A percentile compares a stretch with the other conserved stretches of the same genome.
Conservation (phyloP, 345 rosid species). For the Gossypium stocksii region DNA sequence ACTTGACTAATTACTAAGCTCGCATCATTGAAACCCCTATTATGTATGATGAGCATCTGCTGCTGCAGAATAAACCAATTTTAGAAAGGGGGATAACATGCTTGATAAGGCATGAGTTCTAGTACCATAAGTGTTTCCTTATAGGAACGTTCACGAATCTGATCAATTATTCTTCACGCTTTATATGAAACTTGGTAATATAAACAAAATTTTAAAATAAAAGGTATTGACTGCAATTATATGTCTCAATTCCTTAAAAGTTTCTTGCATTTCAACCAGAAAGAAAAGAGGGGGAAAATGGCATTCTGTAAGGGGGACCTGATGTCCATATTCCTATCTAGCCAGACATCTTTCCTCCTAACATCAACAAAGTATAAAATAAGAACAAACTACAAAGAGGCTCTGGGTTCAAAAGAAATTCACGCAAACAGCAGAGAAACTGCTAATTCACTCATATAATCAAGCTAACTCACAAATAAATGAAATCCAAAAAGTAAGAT, state of each 20-base stretch:
- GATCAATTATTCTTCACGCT: not conserved
- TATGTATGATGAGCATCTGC: not conserved
- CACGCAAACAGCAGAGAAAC: not conserved
- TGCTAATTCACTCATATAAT: not conserved
- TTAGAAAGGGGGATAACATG: not conserved
- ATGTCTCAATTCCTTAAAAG: not conserved
- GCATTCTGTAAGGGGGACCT: not conserved
- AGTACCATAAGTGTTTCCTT: not conserved
- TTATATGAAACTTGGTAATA: not conserved
- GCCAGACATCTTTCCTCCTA: not conserved
- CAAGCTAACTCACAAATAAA: constrained; percentile 4
- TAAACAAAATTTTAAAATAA: not conserved
- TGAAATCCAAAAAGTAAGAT: constrained; percentile 14
- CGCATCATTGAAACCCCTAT: not conserved
- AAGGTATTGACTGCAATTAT: not conserved
- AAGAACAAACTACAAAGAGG: not conserved
- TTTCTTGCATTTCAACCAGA: not conserved
- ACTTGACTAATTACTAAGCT: not conserved
- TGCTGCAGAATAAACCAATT: not conserved
- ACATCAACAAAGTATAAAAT: not conserved
- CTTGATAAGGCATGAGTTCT: not conserved
- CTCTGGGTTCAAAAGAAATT: not conserved
- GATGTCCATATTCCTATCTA: not conserved
- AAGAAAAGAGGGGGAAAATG: not conserved
- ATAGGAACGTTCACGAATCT: not conserved